phyloP scores from a whole-genome alignment of 2,329 filamentous ascomycete species.

The Microdochium nivale region DNA sequence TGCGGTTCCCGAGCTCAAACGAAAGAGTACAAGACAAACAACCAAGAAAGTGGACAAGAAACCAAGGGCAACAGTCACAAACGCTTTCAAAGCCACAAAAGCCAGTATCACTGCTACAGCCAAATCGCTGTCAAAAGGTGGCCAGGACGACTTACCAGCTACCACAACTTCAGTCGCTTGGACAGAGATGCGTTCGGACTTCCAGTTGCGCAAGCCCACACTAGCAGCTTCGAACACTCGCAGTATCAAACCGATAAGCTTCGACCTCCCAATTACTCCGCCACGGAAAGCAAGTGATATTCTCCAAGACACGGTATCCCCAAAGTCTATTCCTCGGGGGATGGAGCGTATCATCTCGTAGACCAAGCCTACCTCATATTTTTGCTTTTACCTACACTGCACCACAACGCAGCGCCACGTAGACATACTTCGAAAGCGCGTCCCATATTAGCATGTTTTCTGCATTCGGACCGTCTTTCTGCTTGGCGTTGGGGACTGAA shows the following conservation, averaged over 20 bases:
- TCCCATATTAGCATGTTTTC: too few species aligned
- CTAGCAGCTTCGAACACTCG: neutral
- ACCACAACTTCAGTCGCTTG: neutral
- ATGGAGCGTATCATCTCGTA: slow-evolving; percentile 32
- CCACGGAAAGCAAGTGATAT: slow-evolving; percentile 1
- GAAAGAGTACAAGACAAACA: slow-evolving; percentile 26
- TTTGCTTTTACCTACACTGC: too few species aligned
- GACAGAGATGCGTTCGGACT: neutral
- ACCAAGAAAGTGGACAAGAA: slow-evolving; percentile 35
- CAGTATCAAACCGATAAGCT: slow-evolving; percentile 3
- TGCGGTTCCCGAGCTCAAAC: slow-evolving; percentile 26
- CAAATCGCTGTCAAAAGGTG: slow-evolving; percentile 17
- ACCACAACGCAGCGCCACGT: too few species aligned
- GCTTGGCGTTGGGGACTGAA: too few species aligned
- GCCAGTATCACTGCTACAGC: slow-evolving; percentile 6
- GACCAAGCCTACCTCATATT: too few species aligned
- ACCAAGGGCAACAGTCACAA: slow-evolving; percentile 17
- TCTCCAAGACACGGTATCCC: slow-evolving; percentile 30
- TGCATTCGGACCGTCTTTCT: too few species aligned
- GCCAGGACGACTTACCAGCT: slow-evolving; percentile 5
- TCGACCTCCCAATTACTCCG: slow-evolving; percentile 5
- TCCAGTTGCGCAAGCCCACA: neutral
- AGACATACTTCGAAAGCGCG: too few species aligned
- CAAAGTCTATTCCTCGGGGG: slow-evolving; percentile 29
- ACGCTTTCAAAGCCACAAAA: slow-evolving; percentile 19